These are phyloP conservation scores for Lasiodiplodia hormozganensis DNA, from an alignment of 2,329 filamentous ascomycete species.

Conservation along the genomic window DNA sequence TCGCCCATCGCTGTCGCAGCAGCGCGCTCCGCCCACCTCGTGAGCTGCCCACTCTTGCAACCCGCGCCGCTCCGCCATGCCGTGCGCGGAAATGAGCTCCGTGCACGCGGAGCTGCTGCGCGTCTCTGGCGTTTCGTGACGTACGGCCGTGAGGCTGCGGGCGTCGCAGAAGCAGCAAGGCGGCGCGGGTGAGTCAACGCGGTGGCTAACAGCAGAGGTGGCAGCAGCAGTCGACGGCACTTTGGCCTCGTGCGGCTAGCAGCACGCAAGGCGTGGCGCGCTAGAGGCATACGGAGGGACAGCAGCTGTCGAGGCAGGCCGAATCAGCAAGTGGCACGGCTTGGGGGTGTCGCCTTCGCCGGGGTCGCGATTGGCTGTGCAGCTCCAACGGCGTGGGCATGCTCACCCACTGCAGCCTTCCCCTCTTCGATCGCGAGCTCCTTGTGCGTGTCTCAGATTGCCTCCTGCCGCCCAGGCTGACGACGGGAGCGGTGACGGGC, in stretches of 20 bases:
- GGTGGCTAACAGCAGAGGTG: slow-evolving; percentile 10
- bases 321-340: slow-evolving; percentile 32
- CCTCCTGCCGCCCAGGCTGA: slow-evolving; percentile 24
- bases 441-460: slow-evolving; percentile 23
- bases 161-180: slow-evolving; percentile 16
- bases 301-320: slow-evolving; percentile 29
- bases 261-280: slow-evolving; percentile 25
- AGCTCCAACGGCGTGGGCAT: slow-evolving; percentile 30
- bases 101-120: slow-evolving; percentile 5
- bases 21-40: slow-evolving; percentile 9
- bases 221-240: slow-evolving; percentile 13
- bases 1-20: slow-evolving; percentile 14
- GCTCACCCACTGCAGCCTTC: slow-evolving; percentile 27
- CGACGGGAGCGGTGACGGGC: slow-evolving; percentile 21
- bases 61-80: slow-evolving; percentile 26
- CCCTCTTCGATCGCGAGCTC: slow-evolving; percentile 25
- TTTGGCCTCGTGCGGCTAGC: slow-evolving; percentile 30
- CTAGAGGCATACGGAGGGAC: slow-evolving; percentile 19
- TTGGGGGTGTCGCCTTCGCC: slow-evolving; percentile 24
- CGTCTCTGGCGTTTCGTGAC: slow-evolving; percentile 21
- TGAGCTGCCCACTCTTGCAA: slow-evolving; percentile 14
- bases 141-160: slow-evolving; percentile 22
- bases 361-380: slow-evolving; percentile 30
- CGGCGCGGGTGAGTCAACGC: slow-evolving; percentile 23
- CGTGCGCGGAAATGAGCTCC: slow-evolving; percentile 15